Base-by-base conservation (phyloP, 768 basidiomycete species). In the Boletus rufocinnamomeus region DNA sequence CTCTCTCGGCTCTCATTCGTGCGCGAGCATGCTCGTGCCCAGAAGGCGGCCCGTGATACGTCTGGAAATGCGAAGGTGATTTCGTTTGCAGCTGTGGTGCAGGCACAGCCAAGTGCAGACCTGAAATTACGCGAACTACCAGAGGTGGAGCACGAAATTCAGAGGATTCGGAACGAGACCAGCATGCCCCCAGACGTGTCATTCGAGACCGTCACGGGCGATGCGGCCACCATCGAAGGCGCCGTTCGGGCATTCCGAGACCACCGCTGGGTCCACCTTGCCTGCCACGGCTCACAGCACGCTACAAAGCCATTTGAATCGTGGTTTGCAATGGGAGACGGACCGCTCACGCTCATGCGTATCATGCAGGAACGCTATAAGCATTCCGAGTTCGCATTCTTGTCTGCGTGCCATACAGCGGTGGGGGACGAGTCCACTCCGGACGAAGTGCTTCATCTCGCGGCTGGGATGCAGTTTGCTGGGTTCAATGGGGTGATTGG, bases 401-500 rank as follows among this genome's bases (percentile, higher is more conserved):
- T 50, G n/a, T 40, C 37, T 32, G 27, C 47, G 2, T 23, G 44
- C 10, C 45, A 48, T 8, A 54, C 17, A 3, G 25, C 7, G 8
- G 53, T 19, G n/a, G 41, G 41, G 30, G 10, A 53, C n/a, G 8
- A 17, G 37, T 38, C 43, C 14, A 44, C 43, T 44, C 43, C 14
- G 7, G 23, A 17, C 25, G 16, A 45, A 8, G 14, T 17, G 2
- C 44, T 45, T 19, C 45, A 25, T 6, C 45, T 28, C 14, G 11
- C 11, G 11, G 28, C 28, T n/a, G 19, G 46, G 2, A 47, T 47
- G 19, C 28, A 30, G 19, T 49, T 49, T 40, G 23, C 45, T 2
- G 56, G 40, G 1, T 51, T 60, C 30, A 59, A 52, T 17, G 35
- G 59, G 16, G 45, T 56, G 21, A 38, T 54, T 40, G 46, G 57